Evolutionary conservation across 139 green algal species (phyloP).

Genomic region (Cymbomonas tetramitiformis): DNA sequence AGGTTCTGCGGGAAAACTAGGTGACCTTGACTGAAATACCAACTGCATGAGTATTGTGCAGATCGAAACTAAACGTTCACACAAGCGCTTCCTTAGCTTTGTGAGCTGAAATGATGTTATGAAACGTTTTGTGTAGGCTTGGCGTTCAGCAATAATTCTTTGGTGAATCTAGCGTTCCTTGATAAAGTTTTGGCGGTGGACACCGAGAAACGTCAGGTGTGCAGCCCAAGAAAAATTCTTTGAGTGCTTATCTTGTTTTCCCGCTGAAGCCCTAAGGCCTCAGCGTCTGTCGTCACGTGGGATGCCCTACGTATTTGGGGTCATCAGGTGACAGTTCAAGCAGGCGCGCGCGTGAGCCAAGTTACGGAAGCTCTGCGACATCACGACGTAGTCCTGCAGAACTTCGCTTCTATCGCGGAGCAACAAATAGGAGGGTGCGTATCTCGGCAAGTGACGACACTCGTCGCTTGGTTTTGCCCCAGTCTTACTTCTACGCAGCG

Average conservation of each 20-base stretch:
- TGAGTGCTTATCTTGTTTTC: conserved; percentile 4
- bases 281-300: conserved; percentile 16
- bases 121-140: too few species aligned
- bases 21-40: too few species aligned
- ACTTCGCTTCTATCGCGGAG: conserved; percentile 87
- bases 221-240: too few species aligned
- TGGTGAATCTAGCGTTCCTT: conserved; percentile 77
- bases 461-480: too few species aligned
- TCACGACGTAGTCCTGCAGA: conserved; percentile 79
- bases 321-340: conserved; percentile 53
- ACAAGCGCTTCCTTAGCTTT: too few species aligned
- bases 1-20: too few species aligned
- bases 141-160: conserved; percentile 57
- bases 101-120: too few species aligned
- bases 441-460: too few species aligned
- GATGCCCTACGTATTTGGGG: too few species aligned
- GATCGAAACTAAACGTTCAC: too few species aligned
- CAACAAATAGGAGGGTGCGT: conserved; percentile 61
- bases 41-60: too few species aligned
- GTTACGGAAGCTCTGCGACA: conserved; percentile 58
- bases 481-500: too few species aligned
- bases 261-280: background rate
- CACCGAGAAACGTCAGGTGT: conserved; percentile 23
- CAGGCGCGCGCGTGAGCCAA: conserved; percentile 54
- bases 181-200: conserved; percentile 76